Percentiles rank a stretch among this genome's conserved stretches.
Evolutionary conservation across 352 stramenopile species (phyloP).

Genomic region (Pythium angustatum): DNA sequence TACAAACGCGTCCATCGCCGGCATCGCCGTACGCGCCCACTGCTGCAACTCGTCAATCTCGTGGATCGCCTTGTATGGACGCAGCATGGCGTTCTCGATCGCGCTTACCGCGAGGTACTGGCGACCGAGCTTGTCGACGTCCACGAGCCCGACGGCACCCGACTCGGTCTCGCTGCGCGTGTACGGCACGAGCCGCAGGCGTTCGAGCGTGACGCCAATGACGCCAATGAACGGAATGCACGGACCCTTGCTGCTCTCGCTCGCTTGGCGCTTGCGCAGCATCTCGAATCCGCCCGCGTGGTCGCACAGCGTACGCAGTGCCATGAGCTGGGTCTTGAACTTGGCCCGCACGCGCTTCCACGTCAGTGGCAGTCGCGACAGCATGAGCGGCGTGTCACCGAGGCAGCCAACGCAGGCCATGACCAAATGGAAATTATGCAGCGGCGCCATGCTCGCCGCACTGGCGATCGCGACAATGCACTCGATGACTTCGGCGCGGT

Average conservation of each 20-base stretch:
- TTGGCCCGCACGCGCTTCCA: constrained; percentile 75
- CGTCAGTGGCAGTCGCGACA: constrained; percentile 57
- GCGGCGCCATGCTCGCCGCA: constrained; percentile 36
- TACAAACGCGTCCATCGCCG: constrained; percentile 20
- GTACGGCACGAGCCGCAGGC: constrained; percentile 37
- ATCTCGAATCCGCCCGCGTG: constrained; percentile 74
- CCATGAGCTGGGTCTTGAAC: constrained; percentile 63
- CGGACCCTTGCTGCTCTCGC: constrained; percentile 37
- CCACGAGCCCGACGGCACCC: constrained; percentile 4
- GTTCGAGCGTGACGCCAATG: constrained; percentile 66
- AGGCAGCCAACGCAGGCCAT: constrained; percentile 79
- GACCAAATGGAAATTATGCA: constrained; percentile 80
- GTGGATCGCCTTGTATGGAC: constrained; percentile 24
- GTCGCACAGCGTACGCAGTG: constrained; percentile 65
- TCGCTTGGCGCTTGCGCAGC: constrained; percentile 54
- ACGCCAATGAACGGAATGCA: constrained; percentile 79
- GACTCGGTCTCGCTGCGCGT: background rate
- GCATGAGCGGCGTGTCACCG: constrained; percentile 71
- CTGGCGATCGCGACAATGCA: constrained; percentile 67
- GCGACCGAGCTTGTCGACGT: constrained; percentile 26
- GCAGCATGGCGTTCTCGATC: constrained; percentile 29
- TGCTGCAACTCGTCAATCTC: constrained; percentile 18
- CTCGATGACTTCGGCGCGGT: constrained; percentile 72
- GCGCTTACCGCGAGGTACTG: constrained; percentile 25
- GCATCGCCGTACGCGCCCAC: constrained; percentile 13